These are phyloP conservation scores for Chlamydomonas incerta DNA, from an alignment of 139 green algal genomes.

Conservation along the genomic window DNA sequence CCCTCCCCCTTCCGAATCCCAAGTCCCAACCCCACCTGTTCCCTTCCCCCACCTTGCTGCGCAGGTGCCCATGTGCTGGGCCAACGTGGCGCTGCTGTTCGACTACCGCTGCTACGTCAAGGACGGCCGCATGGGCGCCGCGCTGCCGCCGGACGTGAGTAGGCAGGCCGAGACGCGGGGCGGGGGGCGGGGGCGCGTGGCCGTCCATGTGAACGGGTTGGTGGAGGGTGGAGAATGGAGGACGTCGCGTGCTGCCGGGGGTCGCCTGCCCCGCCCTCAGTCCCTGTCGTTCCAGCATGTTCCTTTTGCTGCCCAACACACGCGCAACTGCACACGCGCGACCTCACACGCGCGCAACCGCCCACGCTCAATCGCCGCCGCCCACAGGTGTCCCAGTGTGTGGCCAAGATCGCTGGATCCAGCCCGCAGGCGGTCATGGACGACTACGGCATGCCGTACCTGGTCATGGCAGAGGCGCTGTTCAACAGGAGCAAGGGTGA, in stretches of 20 bases:
- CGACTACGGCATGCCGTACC: slow-evolving; percentile 9
- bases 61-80: slow-evolving; percentile 54
- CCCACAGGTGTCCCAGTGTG: slow-evolving; percentile 14
- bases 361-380: no score
- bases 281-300: no score
- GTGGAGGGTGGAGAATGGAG: no score
- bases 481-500: slow-evolving; percentile 29
- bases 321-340: no score
- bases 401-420: background rate
- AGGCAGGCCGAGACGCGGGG: no score
- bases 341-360: background rate
- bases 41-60: no score
- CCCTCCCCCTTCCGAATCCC: no score
- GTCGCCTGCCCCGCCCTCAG: no score
- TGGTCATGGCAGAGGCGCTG: slow-evolving; percentile 29
- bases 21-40: background rate
- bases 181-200: no score
- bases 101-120: slow-evolving; percentile 61
- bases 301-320: no score
- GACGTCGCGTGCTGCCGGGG: no score
- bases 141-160: slow-evolving; percentile 17
- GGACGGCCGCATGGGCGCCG: slow-evolving; percentile 40
- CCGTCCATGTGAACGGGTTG: no score
- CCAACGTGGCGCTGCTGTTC: slow-evolving; percentile 56
- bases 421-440: background rate